These are phyloP conservation scores for Fusarium sp. DNA, from an alignment of 2,329 filamentous ascomycete species.

Conservation along the genomic window DNA sequence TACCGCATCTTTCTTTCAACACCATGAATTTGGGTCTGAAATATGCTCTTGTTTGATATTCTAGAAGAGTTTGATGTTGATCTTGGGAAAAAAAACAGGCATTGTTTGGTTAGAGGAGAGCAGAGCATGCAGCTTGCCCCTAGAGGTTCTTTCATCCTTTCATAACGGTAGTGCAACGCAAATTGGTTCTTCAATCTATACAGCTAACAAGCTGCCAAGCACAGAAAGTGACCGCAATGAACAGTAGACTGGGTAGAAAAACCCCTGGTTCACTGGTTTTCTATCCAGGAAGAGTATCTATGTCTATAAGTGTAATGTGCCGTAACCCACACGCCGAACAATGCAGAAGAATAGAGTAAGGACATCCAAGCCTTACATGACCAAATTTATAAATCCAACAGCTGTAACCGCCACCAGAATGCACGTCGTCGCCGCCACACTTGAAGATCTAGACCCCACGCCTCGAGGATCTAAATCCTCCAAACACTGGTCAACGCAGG, in stretches of 20 bases:
- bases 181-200: neutral
- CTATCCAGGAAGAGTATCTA: neutral
- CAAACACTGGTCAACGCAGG: conserved; percentile 31
- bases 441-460: neutral
- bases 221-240: neutral
- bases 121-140: neutral
- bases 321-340: neutral
- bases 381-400: neutral
- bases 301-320: neutral
- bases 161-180: neutral
- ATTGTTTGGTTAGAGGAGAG: neutral
- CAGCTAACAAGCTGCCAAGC: neutral
- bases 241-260: neutral
- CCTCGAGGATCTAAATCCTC: conserved; percentile 29
- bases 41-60: neutral
- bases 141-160: neutral
- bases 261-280: neutral
- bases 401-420: neutral
- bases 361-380: neutral
- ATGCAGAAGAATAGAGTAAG: neutral
- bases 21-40: neutral
- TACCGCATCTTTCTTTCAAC: no score
- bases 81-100: neutral
- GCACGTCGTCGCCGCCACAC: neutral
- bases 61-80: neutral